These are phyloP conservation scores for Physcomitrium patens DNA, from an alignment of 225 moss, liverwort and hornwort species.

Conservation along the genomic window DNA sequence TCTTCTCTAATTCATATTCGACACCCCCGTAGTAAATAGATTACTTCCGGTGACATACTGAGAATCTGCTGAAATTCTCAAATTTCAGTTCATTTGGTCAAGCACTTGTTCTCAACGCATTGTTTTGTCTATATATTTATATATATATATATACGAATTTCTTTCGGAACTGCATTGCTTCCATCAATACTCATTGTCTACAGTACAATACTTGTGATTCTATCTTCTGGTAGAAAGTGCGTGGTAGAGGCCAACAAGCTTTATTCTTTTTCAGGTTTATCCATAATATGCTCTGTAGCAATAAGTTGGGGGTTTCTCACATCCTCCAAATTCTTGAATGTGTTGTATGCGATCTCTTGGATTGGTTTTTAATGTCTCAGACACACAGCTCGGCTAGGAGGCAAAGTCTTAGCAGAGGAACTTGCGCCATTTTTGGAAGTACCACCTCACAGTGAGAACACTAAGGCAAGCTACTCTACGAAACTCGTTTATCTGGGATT, in stretches of 20 bases:
- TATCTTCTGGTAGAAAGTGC: slow-evolving; percentile 93
- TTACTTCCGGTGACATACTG: not conserved
- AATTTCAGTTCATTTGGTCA: too few species aligned
- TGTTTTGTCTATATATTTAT: not conserved
- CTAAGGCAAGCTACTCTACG: slow-evolving; percentile 41
- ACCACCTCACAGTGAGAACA: slow-evolving; percentile 57
- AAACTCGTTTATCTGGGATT: slow-evolving; percentile 4
- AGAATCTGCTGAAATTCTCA: too few species aligned
- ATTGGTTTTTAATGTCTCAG: slow-evolving; percentile 25
- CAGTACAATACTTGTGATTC: slow-evolving; percentile 92
- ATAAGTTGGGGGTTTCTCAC: not conserved
- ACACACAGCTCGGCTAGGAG: slow-evolving; percentile 77
- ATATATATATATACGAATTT: slow-evolving; percentile 55
- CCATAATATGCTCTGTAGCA: slow-evolving; percentile 12
- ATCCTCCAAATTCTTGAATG: not conserved
- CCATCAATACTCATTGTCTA: slow-evolving; percentile 96
- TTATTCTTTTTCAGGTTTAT: slow-evolving; percentile 25
- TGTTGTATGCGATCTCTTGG: slow-evolving; percentile 4
- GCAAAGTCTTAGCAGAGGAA: slow-evolving; percentile 83
- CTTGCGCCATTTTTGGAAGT: slow-evolving; percentile 84
- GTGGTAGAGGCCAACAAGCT: slow-evolving; percentile 29
- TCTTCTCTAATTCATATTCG: not conserved
- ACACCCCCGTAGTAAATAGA: not conserved
- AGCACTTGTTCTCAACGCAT: not conserved
- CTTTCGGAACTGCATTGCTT: slow-evolving; percentile 94